Base-by-base conservation (phyloP, 1,284 basidiomycete genomes). In the Cerioporus squamosus region DNA sequence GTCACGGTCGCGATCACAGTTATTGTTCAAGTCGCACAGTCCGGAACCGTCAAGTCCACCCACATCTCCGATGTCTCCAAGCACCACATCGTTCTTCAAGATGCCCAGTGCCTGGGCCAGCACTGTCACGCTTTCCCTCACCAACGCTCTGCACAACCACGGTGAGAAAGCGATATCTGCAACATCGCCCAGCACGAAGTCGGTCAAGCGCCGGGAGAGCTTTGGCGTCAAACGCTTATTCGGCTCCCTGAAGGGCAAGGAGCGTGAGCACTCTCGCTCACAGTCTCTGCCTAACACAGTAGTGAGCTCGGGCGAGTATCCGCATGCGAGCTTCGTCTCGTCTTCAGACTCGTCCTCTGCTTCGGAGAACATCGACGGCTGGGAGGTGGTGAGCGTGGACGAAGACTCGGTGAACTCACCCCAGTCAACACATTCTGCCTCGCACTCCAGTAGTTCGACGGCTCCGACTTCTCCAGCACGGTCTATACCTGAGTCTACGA, bases 191-290 rank as follows among this genome's bases (percentile, higher is more conserved):
- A 46, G 43, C 18, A 42, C 26, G 26, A 29, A 29, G 26, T n/a
- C 38, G 2, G 39, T 65, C 17, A 70, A 66, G 51, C 61, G 67
- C 4, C 68, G 66, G 50, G 71, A 73, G 55, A 70, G 70, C 56
- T 70, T 71, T n/a, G 69, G 70, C 5, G 60, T 73, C 10, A 66
- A 69, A 26, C 67, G 65, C 38, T 44, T 76, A 3, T 76, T 75
- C 44, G 63, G 64, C 3, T 55, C 68, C 26, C 52, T 64, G 12
- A 75, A 75, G 51, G 72, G 72, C 20, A 75, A 74, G 51, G 74
- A 70, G 23, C 55, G 61, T 6, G 60, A 66, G 17, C 36, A 48
- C 31, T 36, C 9, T 8, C 51, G 56, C n/a, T 20, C 56, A 12
- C 56, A 58, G n/a, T 53, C 51, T 12, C 24, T 49, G 14, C 46